Evolutionary conservation across 1,139 yeast genomes (phyloP), one percentile per base, ranked within the genome.

Genomic region (Protomyces pachydermus): DNA sequence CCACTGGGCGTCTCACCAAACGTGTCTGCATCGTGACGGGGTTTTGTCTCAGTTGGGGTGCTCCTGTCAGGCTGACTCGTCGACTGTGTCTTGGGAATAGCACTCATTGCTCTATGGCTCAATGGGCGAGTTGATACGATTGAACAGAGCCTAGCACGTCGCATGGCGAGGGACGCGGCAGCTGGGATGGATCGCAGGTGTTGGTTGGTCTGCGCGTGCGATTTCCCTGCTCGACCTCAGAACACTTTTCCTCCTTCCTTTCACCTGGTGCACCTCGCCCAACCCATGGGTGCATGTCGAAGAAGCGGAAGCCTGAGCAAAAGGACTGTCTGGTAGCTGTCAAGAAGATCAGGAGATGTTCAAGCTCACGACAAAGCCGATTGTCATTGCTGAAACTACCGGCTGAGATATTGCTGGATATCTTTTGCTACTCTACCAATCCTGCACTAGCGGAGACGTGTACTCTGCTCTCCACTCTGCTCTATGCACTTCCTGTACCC

Each of bases 401-500:
- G 2, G 25, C 12, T 10, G 62, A 58, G 32, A 28, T 58, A 2
- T 32, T 58, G 35, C 10, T 52, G 4, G 53, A 58, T n/a, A 52
- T 58, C 20, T 58, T 58, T 34, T 34, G 53, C 20, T 50, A 51
- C 8, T 51, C 62, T 5, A 50, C 56, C 28, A 58, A 58, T 58
- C 34, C 62, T 38, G 51, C 56, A 14, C 23, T 58, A 8, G 56
- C 62, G 16, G 56, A 45, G 28, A 37, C 56, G 5, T 58, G 62
- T 34, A 18, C 18, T 42, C 8, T 9, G 9, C 39, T 58, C n/a
- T 58, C 42, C 42, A 16, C 10, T n/a, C 34, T 32, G 16, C 52
- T 51, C 32, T 58, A 16, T 39, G 62, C 62, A 12, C 32, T 39
- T 23, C 56, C 62, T 12, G 18, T n/a, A 8, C 8, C n/a, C 10